Evolutionary conservation across 1,284 basidiomycete genomes (phyloP).

Genomic region (Pyrrhoderma noxium): DNA sequence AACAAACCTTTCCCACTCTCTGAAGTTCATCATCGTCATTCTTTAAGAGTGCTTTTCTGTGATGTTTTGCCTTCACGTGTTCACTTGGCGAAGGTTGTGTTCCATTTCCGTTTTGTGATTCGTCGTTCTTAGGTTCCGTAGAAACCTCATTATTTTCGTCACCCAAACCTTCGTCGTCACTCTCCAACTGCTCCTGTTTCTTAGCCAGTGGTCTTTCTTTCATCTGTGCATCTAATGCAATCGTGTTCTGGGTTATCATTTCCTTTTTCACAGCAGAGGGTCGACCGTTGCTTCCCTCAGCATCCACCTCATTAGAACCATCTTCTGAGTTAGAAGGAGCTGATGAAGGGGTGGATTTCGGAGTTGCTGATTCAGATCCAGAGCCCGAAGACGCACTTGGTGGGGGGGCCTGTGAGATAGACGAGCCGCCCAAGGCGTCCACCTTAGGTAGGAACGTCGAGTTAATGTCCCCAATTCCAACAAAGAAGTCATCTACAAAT

Average conservation of each 20-base stretch:
- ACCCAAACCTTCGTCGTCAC: slow-evolving; percentile 17
- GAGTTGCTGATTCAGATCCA: slow-evolving; percentile 22
- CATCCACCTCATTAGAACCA: slow-evolving; percentile 12
- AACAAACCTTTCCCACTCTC: slow-evolving; percentile 63
- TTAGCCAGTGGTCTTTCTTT: slow-evolving; percentile 84
- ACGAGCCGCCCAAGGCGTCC: slow-evolving; percentile 40
- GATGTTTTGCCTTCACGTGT: slow-evolving; percentile 20
- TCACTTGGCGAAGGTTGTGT: neutral
- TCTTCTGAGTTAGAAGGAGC: neutral
- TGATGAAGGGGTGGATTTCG: slow-evolving; percentile 21
- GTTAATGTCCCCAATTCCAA: slow-evolving; percentile 99
- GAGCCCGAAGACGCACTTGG: slow-evolving; percentile 17
- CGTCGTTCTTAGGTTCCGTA: slow-evolving; percentile 14
- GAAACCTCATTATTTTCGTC: slow-evolving; percentile 12
- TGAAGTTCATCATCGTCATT: slow-evolving; percentile 84
- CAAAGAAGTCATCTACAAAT: slow-evolving; percentile 87
- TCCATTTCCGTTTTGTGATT: slow-evolving; percentile 4
- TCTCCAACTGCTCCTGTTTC: slow-evolving; percentile 67
- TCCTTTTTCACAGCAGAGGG: slow-evolving; percentile 43
- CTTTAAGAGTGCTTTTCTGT: slow-evolving; percentile 70
- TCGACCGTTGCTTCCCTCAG: slow-evolving; percentile 27
- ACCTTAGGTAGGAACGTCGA: slow-evolving; percentile 83
- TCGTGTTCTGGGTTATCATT: slow-evolving; percentile 55
- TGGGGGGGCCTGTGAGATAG: slow-evolving; percentile 4
- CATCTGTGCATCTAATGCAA: slow-evolving; percentile 76